Conservation (phyloP, 768 basidiomycete species). For the Suillus occidentalis region DNA sequence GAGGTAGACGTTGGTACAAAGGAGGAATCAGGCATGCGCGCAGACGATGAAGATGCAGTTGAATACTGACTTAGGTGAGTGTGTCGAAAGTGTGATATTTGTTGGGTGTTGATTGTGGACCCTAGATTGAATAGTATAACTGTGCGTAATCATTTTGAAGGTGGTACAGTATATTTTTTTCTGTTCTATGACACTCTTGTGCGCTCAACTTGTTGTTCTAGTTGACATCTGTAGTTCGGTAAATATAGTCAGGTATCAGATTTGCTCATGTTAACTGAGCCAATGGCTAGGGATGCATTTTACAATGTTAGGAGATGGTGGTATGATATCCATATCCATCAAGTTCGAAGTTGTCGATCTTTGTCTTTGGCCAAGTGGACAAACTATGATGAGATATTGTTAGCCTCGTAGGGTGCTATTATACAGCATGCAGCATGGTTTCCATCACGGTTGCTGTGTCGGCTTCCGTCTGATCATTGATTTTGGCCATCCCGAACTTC, state of each 20-base stretch:
- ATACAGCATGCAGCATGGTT: neutral
- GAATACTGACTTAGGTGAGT: conserved; percentile 53
- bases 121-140: conserved; percentile 2
- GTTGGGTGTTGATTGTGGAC: neutral
- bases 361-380: neutral
- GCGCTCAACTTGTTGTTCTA: conserved; percentile 8
- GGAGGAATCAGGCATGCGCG: conserved; percentile 47
- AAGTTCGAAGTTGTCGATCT: neutral
- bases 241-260: conserved; percentile 3
- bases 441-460: neutral
- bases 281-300: neutral
- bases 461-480: neutral
- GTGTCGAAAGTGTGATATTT: neutral
- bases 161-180: conserved; percentile 5
- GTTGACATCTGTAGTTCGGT: conserved; percentile 5
- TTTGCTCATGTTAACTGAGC: neutral
- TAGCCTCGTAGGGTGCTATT: neutral
- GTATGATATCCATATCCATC: neutral
- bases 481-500: too few species aligned
- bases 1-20: conserved; percentile 27
- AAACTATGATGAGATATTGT: neutral
- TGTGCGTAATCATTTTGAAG: conserved; percentile 4
- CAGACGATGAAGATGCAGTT: conserved; percentile 79
- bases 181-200: conserved; percentile 1
- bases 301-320: neutral